Evolutionary conservation across 352 stramenopile species (phyloP), one percentile per base, ranked within the genome.

Genomic region (Thalassiosira livingstoniorum): DNA sequence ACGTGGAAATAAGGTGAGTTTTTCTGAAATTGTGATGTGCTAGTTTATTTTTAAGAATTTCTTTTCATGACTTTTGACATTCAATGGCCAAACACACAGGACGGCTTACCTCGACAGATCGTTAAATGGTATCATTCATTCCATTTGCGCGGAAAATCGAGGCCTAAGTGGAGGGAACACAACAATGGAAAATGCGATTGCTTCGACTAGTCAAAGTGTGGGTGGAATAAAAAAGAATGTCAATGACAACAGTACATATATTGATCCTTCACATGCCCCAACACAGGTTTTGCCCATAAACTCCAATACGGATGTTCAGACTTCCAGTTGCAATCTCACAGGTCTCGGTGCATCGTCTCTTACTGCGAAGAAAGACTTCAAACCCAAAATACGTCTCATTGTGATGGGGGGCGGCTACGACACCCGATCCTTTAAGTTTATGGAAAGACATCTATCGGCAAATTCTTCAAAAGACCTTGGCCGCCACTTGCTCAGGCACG

Each of bases 371-470:
- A n/a, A n/a, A n/a, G n/a, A n/a, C n/a, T n/a, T n/a, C n/a, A n/a
- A n/a, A n/a, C n/a, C n/a, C n/a, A n/a, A n/a, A 21, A 87, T 92
- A 23, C 78, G 79, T 29, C 45, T 93, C 3, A 83, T 93, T 32
- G 69, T 82, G 13, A 85, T 93, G 65, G 88, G 88, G 55, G 86
- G 75, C 57, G 88, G 88, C 27, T 93, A 93, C 70, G 88, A 93
- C 73, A 84, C 75, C 4, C 81, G 88, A 42, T 79, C 54, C 25
- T 75, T 91, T 10, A 90, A 90, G 32, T 65, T 92, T 13, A 37
- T 89, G 23, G 78, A 88, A 74, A 60, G 58, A 63, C 57, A 29
- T 34, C 45, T 81, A 32, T 58, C 32, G 62, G 15, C n/a, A 42
- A 43, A 43, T 62, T 34, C 43, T 61, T 62, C 15, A 65, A 71